Base-by-base conservation (phyloP, 768 basidiomycete species). In the Phallus indusiatus region DNA sequence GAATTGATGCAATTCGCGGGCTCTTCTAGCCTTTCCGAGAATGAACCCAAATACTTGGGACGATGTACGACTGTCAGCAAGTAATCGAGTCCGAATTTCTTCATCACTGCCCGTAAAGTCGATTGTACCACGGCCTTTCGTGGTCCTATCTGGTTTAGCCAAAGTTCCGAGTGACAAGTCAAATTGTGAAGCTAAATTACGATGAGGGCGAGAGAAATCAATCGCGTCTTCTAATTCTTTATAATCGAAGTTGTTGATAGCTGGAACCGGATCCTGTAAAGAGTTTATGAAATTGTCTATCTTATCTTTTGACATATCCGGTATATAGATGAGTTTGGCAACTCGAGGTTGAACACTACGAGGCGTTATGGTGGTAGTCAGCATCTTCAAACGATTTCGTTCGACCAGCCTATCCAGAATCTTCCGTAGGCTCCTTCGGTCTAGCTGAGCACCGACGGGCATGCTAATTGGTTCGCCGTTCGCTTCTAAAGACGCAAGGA, bases 11-110 rank as follows among this genome's bases (percentile, higher is more conserved):
- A 90, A 71, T 60, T 81, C 76, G 24, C 82, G 80, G 17, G 82
- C 80, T 48, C 92, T 79, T 1, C 82, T 72, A 33, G 78, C 77
- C 64, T 83, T 84, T 14, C 86, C 90, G 14, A 81, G 74, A 48
- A 86, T 78, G 69, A 80, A 90, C 14, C 90, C 92, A 66, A 88
- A 88, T 28, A 81, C 63, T 63, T 92, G 89, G 1, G 81, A 78
- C n/a, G 86, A 66, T 1, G 88, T 85, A 24, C 81, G 81, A 50
- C 80, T 77, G 66, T 94, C 88, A 1, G 78, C 77, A n/a, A 88
- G 71, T 58, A 92, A 74, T 34, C 81, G 76, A 20, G 83, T 79
- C 35, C 81, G 78, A 59, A 86, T 76, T 8, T 75, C 78, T 18
- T 74, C 67, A 59, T 81, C 81, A 53, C 83, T 80, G 51, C 74